These are phyloP conservation scores for Eucalyptus leucophloia DNA, from an alignment of 345 rosid genomes.

Conservation along the genomic window DNA sequence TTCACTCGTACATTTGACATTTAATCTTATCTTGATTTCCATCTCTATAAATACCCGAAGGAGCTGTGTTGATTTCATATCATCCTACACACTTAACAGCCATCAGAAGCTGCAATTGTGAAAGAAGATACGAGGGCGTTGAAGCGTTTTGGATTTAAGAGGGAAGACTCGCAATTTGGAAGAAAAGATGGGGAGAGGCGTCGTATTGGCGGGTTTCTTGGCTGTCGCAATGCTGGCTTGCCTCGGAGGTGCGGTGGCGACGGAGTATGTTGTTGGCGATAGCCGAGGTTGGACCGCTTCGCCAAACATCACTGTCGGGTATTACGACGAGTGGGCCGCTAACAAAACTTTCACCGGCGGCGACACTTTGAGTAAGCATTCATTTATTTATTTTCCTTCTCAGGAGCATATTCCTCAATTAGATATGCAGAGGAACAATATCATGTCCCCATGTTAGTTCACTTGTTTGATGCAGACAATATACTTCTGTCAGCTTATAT, in stretches of 20 bases:
- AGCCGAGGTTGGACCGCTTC: background rate
- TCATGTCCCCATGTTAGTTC: background rate
- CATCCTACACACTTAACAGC: background rate
- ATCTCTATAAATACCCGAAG: background rate
- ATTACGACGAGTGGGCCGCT: constrained; percentile 4
- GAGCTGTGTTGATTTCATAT: too few relatives aligned
- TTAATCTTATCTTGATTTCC: background rate
- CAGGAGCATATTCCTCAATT: background rate
- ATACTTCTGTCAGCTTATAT: background rate
- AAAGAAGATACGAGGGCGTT: background rate
- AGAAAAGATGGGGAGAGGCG: background rate
- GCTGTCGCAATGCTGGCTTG: background rate
- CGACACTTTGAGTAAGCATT: constrained; percentile 1
- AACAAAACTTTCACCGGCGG: constrained; percentile 1
- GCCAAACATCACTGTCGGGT: background rate
- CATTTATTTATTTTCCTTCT: background rate
- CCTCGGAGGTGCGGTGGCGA: background rate
- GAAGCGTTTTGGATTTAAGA: background rate
- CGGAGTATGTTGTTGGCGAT: background rate
- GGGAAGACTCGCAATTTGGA: background rate
- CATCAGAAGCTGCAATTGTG: background rate
- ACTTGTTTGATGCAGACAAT: background rate
- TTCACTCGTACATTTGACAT: background rate
- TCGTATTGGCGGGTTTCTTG: background rate
- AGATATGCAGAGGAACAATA: background rate